Evolutionary conservation across 1,139 yeast genomes (phyloP).

Genomic region (Hyphopichia buzzinii): DNA sequence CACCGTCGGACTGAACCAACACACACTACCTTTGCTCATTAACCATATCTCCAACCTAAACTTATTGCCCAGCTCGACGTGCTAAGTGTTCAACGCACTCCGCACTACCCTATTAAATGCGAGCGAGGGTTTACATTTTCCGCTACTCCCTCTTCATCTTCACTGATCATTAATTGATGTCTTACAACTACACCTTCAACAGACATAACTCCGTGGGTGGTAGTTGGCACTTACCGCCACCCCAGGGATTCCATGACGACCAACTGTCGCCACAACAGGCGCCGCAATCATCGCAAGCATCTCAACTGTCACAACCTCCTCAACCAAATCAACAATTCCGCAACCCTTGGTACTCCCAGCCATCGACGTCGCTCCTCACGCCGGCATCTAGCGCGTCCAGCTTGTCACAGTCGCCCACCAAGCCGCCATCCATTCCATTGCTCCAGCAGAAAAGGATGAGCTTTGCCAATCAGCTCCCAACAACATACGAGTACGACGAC

Average conservation of each 20-base stretch:
- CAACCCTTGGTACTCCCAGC: slow-evolving; percentile 43
- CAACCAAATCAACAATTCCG: slow-evolving; percentile 24
- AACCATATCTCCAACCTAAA: too few species aligned
- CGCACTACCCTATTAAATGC: too few species aligned
- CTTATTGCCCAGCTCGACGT: too few species aligned
- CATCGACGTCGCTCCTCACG: slow-evolving; percentile 9
- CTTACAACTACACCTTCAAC: slow-evolving; percentile 26
- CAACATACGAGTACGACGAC: slow-evolving; percentile 47
- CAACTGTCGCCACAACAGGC: slow-evolving; percentile 10
- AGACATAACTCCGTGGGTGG: slow-evolving; percentile 46
- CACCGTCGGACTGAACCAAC: too few species aligned
- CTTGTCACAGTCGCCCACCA: slow-evolving; percentile 30
- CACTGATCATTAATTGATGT: slow-evolving; percentile 9
- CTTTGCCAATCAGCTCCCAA: slow-evolving; percentile 48
- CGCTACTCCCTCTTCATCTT: slow-evolving; percentile 1
- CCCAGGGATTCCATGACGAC: slow-evolving; percentile 15
- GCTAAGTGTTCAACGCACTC: too few species aligned
- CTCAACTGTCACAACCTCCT: slow-evolving; percentile 12
- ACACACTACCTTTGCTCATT: too few species aligned
- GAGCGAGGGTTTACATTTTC: slow-evolving; percentile 5
- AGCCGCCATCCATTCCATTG: slow-evolving; percentile 18
- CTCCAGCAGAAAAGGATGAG: slow-evolving; percentile 36
- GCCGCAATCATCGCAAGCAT: slow-evolving; percentile 10
- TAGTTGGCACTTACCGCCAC: slow-evolving; percentile 39
- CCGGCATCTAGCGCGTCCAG: slow-evolving; percentile 8